These are phyloP conservation scores for Ballota nigra DNA, from an alignment of 257 asterid genomes.

Conservation along the genomic window DNA sequence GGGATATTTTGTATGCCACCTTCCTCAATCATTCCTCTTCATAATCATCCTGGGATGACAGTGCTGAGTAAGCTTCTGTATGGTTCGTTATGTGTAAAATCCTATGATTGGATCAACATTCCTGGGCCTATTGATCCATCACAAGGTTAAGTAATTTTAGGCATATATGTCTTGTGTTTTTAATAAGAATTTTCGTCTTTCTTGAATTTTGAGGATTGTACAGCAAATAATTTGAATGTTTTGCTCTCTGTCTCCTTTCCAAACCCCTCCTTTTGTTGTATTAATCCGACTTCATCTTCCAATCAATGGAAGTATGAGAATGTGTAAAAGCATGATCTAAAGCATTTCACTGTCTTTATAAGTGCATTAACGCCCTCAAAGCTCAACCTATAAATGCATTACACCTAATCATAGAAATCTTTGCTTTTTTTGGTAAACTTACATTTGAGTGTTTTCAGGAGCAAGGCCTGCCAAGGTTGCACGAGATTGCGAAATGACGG, in stretches of 20 bases:
- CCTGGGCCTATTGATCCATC: constrained; percentile 71
- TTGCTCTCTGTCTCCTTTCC: neutral
- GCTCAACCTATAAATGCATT: neutral
- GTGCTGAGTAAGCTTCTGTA: constrained; percentile 97
- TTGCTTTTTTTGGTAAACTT: neutral
- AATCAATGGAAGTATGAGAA: neutral
- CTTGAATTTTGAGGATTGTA: constrained; percentile 10
- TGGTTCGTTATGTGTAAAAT: constrained; percentile 80
- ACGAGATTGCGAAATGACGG: constrained; percentile 74
- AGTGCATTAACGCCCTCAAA: neutral
- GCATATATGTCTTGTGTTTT: neutral
- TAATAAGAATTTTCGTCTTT: neutral
- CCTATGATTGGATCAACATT: constrained; percentile 84
- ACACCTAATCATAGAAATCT: neutral
- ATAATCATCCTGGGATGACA: constrained; percentile 99
- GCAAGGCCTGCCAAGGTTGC: constrained; percentile 80
- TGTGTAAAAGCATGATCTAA: neutral
- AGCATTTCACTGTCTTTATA: neutral
- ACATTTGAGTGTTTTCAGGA: constrained; percentile 34
- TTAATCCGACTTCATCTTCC: neutral
- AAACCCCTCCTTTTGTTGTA: neutral
- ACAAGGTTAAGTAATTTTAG: constrained; percentile 54
- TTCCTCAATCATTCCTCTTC: constrained; percentile 91
- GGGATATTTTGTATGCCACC: constrained; percentile 99
- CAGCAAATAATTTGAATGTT: constrained; percentile 5